Evolutionary conservation across 2,329 filamentous ascomycete species (phyloP), one percentile per base, ranked within the genome.

Genomic region (Byssoonygena ceratinophila): DNA sequence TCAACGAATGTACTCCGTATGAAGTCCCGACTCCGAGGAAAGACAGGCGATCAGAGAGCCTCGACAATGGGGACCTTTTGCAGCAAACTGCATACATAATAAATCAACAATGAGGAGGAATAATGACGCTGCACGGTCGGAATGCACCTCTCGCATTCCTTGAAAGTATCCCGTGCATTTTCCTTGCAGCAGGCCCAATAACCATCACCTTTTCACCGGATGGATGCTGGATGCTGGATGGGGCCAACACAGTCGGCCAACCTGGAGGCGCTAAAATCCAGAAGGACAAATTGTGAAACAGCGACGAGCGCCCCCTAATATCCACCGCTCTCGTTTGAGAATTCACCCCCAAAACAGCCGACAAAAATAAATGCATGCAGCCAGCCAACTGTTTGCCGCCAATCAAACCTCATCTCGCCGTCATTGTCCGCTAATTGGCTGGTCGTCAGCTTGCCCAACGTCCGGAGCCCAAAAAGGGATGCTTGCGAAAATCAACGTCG

Each of bases 281-380:
- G 25, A 18, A 37, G 34, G 44, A 18, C 18, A 16, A 31, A 49
- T 25, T 37, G 27, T 51, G 49, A 51, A 51, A 51, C 49, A 51
- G 34, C 36, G 47, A 40, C n/a, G 27, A 27, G 39, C 49, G 27
- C 49, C 39, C 29, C 29, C 18, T 25, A 25, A 9, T 14, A 20
- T 14, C 20, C 12, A 27, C 49, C 40, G 23, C 49, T 44, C 49
- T 51, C 40, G 49, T 51, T 51, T 44, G 39, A 51, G 49, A 51
- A 6, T 36, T 16, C 9, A 4, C 36, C 47, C 47, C 40, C 49
- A 34, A 51, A 51, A 51, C 49, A 51, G 49, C 49, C 49, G 49
- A 51, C 39, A 29, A n/a, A 36, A 51, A 44, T 27, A 48, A 48
- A 34, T 46, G 43, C 25, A 18, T 23, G 45, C 45, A 36, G 37